phyloP scores from a whole-genome alignment of 225 moss, liverwort and hornwort species.

The Asterella californica region DNA sequence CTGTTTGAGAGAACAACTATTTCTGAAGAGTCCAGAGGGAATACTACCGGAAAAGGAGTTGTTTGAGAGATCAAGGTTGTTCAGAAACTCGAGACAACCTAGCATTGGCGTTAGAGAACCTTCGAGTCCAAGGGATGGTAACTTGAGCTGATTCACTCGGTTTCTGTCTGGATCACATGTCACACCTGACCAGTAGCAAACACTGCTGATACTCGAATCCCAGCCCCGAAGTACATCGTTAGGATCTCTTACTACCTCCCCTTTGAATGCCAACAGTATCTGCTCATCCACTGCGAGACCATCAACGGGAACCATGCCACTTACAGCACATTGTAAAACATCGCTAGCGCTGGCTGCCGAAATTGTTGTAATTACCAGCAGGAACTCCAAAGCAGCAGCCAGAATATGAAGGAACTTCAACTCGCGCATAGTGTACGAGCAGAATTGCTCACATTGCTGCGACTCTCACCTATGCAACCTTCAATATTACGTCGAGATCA shows the following conservation, averaged over 20 bases:
- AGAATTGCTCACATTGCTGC: too few relatives aligned
- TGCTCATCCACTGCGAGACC: not conserved
- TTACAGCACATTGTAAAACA: not conserved
- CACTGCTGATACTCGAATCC: not conserved
- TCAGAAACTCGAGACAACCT: not conserved
- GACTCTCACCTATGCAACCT: too few relatives aligned
- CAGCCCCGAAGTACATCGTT: not conserved
- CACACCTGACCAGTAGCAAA: not conserved
- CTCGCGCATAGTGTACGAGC: too few relatives aligned
- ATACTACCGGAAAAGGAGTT: not conserved
- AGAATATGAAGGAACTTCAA: too few relatives aligned
- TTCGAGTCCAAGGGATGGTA: not conserved
- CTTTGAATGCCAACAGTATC: not conserved
- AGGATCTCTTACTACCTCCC: not conserved
- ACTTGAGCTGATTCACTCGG: not conserved
- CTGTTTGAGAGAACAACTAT: not conserved
- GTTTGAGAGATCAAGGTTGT: not conserved
- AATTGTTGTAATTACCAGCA: not conserved
- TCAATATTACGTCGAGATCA: too few relatives aligned
- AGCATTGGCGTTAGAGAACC: not conserved
- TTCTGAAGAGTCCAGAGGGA: not conserved
- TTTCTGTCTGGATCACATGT: not conserved
- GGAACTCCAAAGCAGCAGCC: not conserved
- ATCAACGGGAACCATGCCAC: not conserved
- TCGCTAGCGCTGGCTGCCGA: not conserved